A percentile compares a stretch with the other conserved stretches of the same genome.
phyloP scores from a whole-genome alignment of 2,329 filamentous ascomycete genomes.

The Paracorniculantispora psalliotae region DNA sequence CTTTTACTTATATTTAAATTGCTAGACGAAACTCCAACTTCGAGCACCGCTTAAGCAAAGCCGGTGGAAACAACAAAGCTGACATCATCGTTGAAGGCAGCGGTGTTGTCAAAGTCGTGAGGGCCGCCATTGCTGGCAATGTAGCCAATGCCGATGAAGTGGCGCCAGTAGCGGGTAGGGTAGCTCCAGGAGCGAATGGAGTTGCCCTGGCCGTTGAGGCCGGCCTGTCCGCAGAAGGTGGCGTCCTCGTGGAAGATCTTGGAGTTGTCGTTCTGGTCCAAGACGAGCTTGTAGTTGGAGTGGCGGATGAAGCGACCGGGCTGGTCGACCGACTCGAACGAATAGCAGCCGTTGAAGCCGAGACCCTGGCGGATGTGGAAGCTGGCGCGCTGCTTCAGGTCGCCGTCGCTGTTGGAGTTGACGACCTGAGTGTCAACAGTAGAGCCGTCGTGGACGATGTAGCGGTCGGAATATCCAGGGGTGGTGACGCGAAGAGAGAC shows the following conservation, averaged over 20 bases:
- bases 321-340: constrained; percentile 55
- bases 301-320: constrained; percentile 56
- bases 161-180: constrained; percentile 54
- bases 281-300: constrained; percentile 44
- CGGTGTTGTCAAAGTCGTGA: constrained; percentile 44
- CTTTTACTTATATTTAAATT: too few relatives aligned
- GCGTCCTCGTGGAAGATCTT: constrained; percentile 57
- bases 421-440: constrained; percentile 52
- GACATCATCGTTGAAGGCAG: constrained; percentile 48
- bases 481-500: constrained; percentile 54
- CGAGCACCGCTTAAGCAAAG: constrained; percentile 4
- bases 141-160: constrained; percentile 31
- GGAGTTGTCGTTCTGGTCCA: constrained; percentile 47
- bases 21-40: too few relatives aligned
- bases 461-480: constrained; percentile 46
- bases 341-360: constrained; percentile 51
- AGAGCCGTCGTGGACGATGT: constrained; percentile 48
- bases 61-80: constrained; percentile 39
- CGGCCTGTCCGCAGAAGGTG: constrained; percentile 54
- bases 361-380: constrained; percentile 52
- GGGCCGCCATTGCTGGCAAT: constrained; percentile 42
- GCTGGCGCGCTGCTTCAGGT: constrained; percentile 47
- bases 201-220: constrained; percentile 45
- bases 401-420: constrained; percentile 42
- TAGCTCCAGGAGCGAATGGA: constrained; percentile 55